Evolutionary conservation across 495 filamentous ascomycete genomes (phyloP), one percentile per base, ranked within the genome.

Genomic region (Durotheca rogersii): DNA sequence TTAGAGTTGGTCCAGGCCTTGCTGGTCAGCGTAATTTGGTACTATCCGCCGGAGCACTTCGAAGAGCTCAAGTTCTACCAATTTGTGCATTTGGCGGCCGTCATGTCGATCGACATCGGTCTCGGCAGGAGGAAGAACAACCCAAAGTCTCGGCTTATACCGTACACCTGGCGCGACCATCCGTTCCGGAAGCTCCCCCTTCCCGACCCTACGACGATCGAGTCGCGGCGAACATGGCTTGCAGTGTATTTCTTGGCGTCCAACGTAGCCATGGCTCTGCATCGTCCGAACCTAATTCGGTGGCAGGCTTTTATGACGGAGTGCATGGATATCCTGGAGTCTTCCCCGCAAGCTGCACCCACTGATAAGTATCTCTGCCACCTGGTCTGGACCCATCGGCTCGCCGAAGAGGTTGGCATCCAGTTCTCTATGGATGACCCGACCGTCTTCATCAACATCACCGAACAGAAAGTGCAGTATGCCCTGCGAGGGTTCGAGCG

Each of bases 41-140:
- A 96, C 57, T 84, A 80, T 54, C 87, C 89, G 12, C 89, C 90
- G 1, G 85, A 91, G 42, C 76, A 85, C 44, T 86, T 83, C 38
- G 89, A 95, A 47, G 88, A 96, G 68, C 77, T 93, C 54, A 94
- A 93, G 60, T 95, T 92, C 62, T 94, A 94, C 66, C 88, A 92
- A 67, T 73, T 94, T 42, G 82, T 88, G 18, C 88, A 96, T 59
- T 79, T 91, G 41, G 88, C 90, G 5, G 86, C 88, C 23, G 73
- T 87, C 29, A 86, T 96, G 81, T 88, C 83, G 9, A 83, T 96
- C 57, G 93, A 98, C 62, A 77, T 96, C 31, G 91, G 90, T 0
- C 77, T 97, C 21, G 84, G 88, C 6, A 78, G 76, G 40, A 77
- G 73, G 58, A 71, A 70, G 59, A 71, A 72, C 40, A 63, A 70